Evolutionary conservation across 345 rosid species (phyloP), one percentile per base, ranked within the genome.

Genomic region (Euphorbia tirucalli): DNA sequence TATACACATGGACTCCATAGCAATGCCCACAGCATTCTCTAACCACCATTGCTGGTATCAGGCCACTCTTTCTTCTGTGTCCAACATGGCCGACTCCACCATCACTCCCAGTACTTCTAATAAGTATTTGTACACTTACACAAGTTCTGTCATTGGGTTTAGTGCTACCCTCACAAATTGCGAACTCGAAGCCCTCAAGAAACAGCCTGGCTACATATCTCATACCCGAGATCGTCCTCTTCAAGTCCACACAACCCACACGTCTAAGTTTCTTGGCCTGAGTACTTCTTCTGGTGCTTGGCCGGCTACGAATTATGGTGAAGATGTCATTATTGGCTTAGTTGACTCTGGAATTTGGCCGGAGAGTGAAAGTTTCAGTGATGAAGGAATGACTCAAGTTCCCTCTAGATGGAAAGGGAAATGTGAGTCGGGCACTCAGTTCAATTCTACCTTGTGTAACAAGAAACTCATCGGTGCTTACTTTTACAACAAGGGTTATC

Each of bases 271-370:
- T 71, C 79, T 83, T 68, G 77, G 74, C 65, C 68, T 77, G 16
- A 74, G 81, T 71, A 67, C 78, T 11, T 73, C 28, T 32, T 60
- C 69, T 10, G 74, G 79, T 10, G 71, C 74, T 1, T 81, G 80
- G 81, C 74, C 74, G 0, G 79, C 69, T 11, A 50, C 84, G 2
- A 73, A 71, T 32, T 76, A 52, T 25, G 84, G 87, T 5, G 59
- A 76, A 7, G 81, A 74, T 61, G 64, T 76, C 24, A 76, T 81
- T 7, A 76, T 83, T 35, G 86, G 84, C 39, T 46, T 75, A 4
- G 73, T 83, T 15, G 86, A 83, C 39, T 70, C 82, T 0, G 86
- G 86, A 55, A 71, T 83, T 54, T 83, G 84, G 87, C 87, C 83
- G 0, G 80, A 84, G 69, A 81, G 83, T 28, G 71, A 74, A 60